Conservation (phyloP, 2,329 filamentous ascomycete species). For the Pseudogymnoascus pannorum region DNA sequence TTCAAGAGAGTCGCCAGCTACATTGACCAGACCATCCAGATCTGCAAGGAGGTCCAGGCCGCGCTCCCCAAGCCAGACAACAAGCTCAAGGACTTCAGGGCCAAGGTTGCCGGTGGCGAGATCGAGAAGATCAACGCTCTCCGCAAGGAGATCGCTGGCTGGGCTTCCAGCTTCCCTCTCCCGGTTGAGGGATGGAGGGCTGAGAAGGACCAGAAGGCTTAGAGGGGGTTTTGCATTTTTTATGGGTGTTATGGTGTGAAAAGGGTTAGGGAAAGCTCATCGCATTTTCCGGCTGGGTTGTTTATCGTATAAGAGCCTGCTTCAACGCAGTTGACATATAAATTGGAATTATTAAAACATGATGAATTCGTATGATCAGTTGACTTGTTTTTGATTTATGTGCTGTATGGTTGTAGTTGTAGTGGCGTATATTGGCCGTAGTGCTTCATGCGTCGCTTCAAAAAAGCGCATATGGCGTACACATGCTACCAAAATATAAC, state of each 20-base stretch:
- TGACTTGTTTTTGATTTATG: too few species aligned
- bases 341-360: conserved; percentile 2
- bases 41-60: conserved; percentile 81
- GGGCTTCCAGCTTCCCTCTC: conserved; percentile 87
- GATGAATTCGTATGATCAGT: neutral
- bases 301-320: conserved; percentile 5
- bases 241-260: conserved; percentile 7
- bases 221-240: conserved; percentile 4
- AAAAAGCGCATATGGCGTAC: neutral
- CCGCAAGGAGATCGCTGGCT: conserved; percentile 81
- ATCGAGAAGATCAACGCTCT: conserved; percentile 76
- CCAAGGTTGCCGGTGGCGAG: conserved; percentile 72
- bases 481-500: neutral
- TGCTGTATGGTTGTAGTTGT: neutral
- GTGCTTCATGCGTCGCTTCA: neutral
- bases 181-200: conserved; percentile 69
- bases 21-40: conserved; percentile 82
- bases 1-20: conserved; percentile 86
- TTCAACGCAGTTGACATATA: conserved; percentile 12
- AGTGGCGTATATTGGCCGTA: neutral
- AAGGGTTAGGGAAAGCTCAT: conserved; percentile 10
- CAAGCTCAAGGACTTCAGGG: conserved; percentile 99
- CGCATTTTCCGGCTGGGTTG: conserved; percentile 6
- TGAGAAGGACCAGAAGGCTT: conserved; percentile 34
- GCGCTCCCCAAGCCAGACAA: conserved; percentile 91